These are phyloP conservation scores for Breynia disticha DNA, from an alignment of 441 rosid species.

Conservation along the genomic window DNA sequence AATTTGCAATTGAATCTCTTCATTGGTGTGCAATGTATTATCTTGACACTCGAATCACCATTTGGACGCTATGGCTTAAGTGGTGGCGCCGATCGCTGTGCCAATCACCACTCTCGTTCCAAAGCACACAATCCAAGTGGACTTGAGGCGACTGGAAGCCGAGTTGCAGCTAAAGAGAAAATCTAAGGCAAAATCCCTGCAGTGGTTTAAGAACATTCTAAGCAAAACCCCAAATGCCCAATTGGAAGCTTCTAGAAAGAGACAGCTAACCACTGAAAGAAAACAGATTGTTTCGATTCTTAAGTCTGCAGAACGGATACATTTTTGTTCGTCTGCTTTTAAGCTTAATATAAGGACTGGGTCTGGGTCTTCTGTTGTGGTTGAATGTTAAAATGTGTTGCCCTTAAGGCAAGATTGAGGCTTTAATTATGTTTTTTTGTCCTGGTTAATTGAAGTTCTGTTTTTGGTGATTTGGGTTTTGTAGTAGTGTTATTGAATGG, in stretches of 20 bases:
- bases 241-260: slow-evolving; percentile 44
- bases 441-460: background rate
- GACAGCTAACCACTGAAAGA: slow-evolving; percentile 60
- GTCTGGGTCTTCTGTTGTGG: slow-evolving; percentile 54
- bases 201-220: slow-evolving; percentile 60
- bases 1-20: no score
- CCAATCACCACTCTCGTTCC: slow-evolving; percentile 12
- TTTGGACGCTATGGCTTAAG: slow-evolving; percentile 22
- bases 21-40: no score
- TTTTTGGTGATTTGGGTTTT: slow-evolving; percentile 1
- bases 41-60: background rate
- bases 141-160: slow-evolving; percentile 54
- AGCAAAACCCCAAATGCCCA: slow-evolving; percentile 29
- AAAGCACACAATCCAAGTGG: slow-evolving; percentile 68
- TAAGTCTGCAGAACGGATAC: slow-evolving; percentile 53
- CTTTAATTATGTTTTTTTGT: background rate
- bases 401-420: slow-evolving; percentile 51
- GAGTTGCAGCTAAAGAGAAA: slow-evolving; percentile 59
- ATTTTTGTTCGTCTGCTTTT: slow-evolving; percentile 78
- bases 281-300: slow-evolving; percentile 72
- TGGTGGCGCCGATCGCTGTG: slow-evolving; percentile 50
- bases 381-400: slow-evolving; percentile 73
- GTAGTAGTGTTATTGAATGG: background rate
- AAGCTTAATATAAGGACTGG: slow-evolving; percentile 85
- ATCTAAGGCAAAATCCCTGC: slow-evolving; percentile 81